A percentile compares a stretch with the other conserved stretches of the same genome.
Evolutionary conservation across 1,139 yeast genomes (phyloP).

Genomic region (Petasospora rhodanensis): DNA sequence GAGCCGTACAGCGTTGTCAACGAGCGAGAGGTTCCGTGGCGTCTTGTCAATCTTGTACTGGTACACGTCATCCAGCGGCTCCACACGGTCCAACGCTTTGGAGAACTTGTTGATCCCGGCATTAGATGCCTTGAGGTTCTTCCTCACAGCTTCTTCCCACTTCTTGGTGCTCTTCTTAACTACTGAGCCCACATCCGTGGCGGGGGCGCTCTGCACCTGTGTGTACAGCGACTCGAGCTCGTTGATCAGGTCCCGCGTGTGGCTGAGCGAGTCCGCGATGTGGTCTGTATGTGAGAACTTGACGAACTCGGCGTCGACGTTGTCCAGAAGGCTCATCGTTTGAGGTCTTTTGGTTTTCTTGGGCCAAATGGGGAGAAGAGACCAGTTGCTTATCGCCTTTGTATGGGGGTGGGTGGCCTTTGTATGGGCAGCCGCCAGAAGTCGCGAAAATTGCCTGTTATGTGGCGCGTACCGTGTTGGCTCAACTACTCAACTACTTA

Average conservation of each 20-base stretch:
- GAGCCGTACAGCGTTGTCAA: slow-evolving; percentile 30
- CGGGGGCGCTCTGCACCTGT: slow-evolving; percentile 3
- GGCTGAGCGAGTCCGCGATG: slow-evolving; percentile 5
- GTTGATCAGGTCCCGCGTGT: slow-evolving; percentile 11
- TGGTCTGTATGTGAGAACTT: slow-evolving; percentile 7
- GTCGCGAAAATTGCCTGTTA: no score
- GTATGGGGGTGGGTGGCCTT: no score
- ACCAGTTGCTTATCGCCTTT: no score
- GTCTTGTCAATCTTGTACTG: slow-evolving; percentile 31
- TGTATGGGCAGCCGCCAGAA: no score
- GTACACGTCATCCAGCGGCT: slow-evolving; percentile 33
- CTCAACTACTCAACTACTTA: no score
- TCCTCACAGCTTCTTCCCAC: slow-evolving; percentile 29
- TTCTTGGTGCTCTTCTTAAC: slow-evolving; percentile 21
- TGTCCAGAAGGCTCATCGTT: no score
- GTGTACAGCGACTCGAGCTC: slow-evolving; percentile 12
- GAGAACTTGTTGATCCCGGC: slow-evolving; percentile 31
- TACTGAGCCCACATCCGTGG: slow-evolving; percentile 1
- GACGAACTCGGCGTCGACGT: slow-evolving; percentile 10
- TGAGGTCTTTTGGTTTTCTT: no score
- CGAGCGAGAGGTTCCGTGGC: slow-evolving; percentile 8
- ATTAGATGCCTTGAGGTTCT: slow-evolving; percentile 26
- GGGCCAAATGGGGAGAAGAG: no score
- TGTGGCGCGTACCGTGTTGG: no score
- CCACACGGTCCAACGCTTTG: slow-evolving; percentile 30